Evolutionary conservation across 208 protist genomes (phyloP).

Genomic region (Spongospora subterranea): DNA sequence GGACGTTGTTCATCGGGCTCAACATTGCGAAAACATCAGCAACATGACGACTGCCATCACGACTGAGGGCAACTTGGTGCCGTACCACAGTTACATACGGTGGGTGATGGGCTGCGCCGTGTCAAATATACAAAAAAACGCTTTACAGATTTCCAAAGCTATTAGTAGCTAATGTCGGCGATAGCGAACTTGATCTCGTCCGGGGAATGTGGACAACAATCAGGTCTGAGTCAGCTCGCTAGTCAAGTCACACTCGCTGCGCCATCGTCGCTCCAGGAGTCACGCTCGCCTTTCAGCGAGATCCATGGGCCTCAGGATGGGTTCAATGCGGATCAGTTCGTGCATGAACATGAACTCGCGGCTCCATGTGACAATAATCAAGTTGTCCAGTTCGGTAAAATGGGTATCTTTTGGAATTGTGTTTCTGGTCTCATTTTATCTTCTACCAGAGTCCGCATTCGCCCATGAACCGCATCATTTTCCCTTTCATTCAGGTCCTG

Average conservation of each 20-base stretch:
- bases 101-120: too few relatives aligned
- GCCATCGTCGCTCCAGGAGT: not conserved
- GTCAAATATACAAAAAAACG: too few relatives aligned
- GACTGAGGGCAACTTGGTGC: too few relatives aligned
- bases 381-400: slow-evolving; percentile 27
- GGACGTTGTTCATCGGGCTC: too few relatives aligned
- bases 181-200: not conserved
- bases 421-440: not conserved
- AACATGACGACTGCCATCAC: too few relatives aligned
- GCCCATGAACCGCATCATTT: not conserved
- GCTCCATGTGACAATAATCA: not conserved
- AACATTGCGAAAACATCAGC: too few relatives aligned
- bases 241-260: not conserved
- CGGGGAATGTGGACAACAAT: slow-evolving; percentile 29
- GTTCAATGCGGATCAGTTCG: not conserved
- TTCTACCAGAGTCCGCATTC: not conserved
- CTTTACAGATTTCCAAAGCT: too few relatives aligned
- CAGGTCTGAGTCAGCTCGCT: not conserved
- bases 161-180: not conserved
- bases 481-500: not conserved
- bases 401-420: too few relatives aligned
- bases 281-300: not conserved
- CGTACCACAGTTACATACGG: too few relatives aligned
- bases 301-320: not conserved
- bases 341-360: not conserved